Evolutionary conservation across 768 basidiomycete species (phyloP).

Genomic region (Pholiota microspora): DNA sequence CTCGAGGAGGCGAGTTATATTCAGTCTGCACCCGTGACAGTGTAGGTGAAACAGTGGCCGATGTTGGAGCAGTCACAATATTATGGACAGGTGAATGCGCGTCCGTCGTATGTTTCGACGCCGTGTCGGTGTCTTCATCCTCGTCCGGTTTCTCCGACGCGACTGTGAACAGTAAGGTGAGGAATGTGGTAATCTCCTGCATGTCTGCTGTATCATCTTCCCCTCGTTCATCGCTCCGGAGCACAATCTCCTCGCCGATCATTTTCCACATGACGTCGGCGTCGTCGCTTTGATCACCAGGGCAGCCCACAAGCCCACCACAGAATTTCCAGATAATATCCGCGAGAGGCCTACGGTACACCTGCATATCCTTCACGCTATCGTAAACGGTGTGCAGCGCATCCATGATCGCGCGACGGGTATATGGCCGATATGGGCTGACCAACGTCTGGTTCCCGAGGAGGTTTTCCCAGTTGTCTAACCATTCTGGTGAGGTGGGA

Average conservation of each 20-base stretch:
- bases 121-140: constrained; percentile 41
- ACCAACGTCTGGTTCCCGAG: constrained; percentile 48
- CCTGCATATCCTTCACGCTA: constrained; percentile 65
- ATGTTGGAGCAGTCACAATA: constrained; percentile 27
- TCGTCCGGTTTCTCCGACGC: constrained; percentile 38
- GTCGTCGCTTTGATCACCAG: constrained; percentile 32
- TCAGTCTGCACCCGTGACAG: constrained; percentile 63
- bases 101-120: constrained; percentile 37
- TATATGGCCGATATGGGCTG: constrained; percentile 42
- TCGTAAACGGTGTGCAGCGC: constrained; percentile 59
- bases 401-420: constrained; percentile 55
- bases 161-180: constrained; percentile 41
- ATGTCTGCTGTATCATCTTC: constrained; percentile 19
- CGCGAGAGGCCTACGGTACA: constrained; percentile 54
- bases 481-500: constrained; percentile 71
- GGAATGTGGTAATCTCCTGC: constrained; percentile 23
- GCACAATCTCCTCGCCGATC: constrained; percentile 67
- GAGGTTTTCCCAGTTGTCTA: constrained; percentile 62
- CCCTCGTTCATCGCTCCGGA: constrained; percentile 44
- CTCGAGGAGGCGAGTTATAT: constrained; percentile 26
- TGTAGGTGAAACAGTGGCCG: constrained; percentile 46
- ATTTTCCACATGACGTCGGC: constrained; percentile 54
- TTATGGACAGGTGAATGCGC: constrained; percentile 30
- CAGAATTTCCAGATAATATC: constrained; percentile 54
- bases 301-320: constrained; percentile 20